Percentiles rank a stretch among this genome's conserved stretches.
Conservation (phyloP, 768 basidiomycete genomes). For the Glaciozyma martinii region DNA sequence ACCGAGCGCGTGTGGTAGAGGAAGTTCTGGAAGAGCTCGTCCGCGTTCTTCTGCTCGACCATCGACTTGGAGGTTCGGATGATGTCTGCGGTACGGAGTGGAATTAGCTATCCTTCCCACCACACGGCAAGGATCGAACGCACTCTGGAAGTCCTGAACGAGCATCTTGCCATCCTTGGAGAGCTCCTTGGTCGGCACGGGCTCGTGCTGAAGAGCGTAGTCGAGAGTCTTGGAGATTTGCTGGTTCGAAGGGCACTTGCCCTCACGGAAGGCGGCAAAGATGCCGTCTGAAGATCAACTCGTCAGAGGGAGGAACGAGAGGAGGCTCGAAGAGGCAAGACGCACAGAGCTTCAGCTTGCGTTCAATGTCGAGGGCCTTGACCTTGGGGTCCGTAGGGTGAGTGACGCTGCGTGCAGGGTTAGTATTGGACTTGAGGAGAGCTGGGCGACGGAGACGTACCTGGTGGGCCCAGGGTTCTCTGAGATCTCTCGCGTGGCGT, state of each 20-base stretch:
- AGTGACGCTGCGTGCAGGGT: constrained; percentile 45
- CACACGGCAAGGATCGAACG: neutral
- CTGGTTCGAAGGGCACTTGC: constrained; percentile 35
- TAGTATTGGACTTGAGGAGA: neutral
- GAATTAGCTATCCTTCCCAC: too few species aligned
- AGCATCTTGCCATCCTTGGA: constrained; percentile 29
- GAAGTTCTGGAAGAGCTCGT: constrained; percentile 87
- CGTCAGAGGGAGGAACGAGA: neutral
- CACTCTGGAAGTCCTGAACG: constrained; percentile 21
- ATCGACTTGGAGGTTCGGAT: constrained; percentile 40
- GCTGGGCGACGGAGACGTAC: neutral
- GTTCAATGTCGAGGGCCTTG: constrained; percentile 66
- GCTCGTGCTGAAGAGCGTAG: constrained; percentile 49
- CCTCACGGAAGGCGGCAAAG: constrained; percentile 64
- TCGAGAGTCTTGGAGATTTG: constrained; percentile 67
- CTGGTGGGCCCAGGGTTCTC: neutral
- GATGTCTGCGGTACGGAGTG: constrained; percentile 42
- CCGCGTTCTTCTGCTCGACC: constrained; percentile 34
- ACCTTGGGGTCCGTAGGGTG: constrained; percentile 54
- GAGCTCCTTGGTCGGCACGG: constrained; percentile 20
- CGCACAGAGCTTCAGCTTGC: constrained; percentile 61
- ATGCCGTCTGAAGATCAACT: constrained; percentile 50
- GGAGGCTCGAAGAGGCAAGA: neutral
- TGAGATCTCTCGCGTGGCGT: neutral
- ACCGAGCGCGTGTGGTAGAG: constrained; percentile 55